Conservation (phyloP, 2,329 filamentous ascomycete species). For the Metarhizium brunneum region DNA sequence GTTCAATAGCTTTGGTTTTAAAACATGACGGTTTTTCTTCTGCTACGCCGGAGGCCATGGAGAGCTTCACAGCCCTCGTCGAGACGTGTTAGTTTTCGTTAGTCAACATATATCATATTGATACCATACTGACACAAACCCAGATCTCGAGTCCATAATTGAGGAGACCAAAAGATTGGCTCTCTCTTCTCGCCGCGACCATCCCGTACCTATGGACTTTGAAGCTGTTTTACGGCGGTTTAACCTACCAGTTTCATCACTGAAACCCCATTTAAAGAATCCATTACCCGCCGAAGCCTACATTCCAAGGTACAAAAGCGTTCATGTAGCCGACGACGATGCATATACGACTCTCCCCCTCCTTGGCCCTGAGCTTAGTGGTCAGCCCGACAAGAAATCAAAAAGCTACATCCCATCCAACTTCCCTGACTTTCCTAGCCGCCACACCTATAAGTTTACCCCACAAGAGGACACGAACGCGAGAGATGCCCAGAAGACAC, state of each 20-base stretch:
- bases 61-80: constrained; percentile 45
- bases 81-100: constrained; percentile 43
- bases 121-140: constrained; percentile 10
- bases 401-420: constrained; percentile 47
- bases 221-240: constrained; percentile 41
- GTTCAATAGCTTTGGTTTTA: constrained; percentile 46
- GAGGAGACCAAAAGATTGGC: constrained; percentile 37
- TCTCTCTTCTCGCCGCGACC: constrained; percentile 39
- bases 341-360: constrained; percentile 34
- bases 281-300: constrained; percentile 35
- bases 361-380: constrained; percentile 47
- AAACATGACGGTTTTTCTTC: constrained; percentile 49
- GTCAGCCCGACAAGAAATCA: constrained; percentile 44
- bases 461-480: constrained; percentile 37
- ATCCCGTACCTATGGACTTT: constrained; percentile 48
- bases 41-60: constrained; percentile 46
- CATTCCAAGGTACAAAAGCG: constrained; percentile 28
- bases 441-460: constrained; percentile 54
- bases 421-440: constrained; percentile 54
- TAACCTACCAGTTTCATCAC: constrained; percentile 39
- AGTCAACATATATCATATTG: background rate
- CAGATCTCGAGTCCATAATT: constrained; percentile 42
- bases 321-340: constrained; percentile 27
- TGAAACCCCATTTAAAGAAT: constrained; percentile 48
- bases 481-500: constrained; percentile 46